These are phyloP conservation scores for Morella rubra DNA, from an alignment of 306 rosid species.

Conservation along the genomic window DNA sequence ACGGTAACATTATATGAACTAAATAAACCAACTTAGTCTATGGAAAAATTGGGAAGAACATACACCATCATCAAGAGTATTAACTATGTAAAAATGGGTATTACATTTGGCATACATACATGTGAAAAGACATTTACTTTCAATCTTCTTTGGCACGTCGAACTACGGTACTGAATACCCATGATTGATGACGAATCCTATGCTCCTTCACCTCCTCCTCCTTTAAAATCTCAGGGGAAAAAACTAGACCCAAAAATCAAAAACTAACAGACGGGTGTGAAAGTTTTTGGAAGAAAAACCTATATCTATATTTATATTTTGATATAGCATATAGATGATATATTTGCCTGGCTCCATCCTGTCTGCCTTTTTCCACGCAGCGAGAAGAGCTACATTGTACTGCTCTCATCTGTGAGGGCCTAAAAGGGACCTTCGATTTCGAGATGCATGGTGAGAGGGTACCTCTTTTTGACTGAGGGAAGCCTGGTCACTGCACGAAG, in stretches of 20 bases:
- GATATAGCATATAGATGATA: constrained; percentile 10
- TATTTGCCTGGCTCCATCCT: constrained; percentile 75
- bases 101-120: constrained; percentile 27
- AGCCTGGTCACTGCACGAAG: constrained; percentile 40
- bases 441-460: constrained; percentile 41
- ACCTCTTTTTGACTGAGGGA: constrained; percentile 49
- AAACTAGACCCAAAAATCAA: constrained; percentile 1
- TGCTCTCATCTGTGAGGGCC: constrained; percentile 44
- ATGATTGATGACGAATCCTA: constrained; percentile 34
- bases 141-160: constrained; percentile 26
- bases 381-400: constrained; percentile 61
- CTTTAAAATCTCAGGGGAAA: constrained; percentile 30
- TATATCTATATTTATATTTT: constrained; percentile 23
- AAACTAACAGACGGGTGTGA: constrained; percentile 22
- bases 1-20: not conserved
- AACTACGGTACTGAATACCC: constrained; percentile 19
- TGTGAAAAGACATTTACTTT: constrained; percentile 20
- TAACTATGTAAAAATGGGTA: constrained; percentile 18
- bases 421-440: constrained; percentile 57
- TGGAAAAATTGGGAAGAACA: constrained; percentile 26
- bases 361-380: constrained; percentile 67
- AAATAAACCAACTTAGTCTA: constrained; percentile 20
- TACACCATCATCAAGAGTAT: constrained; percentile 31
- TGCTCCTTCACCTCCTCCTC: constrained; percentile 28
- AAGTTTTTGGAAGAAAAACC: constrained; percentile 28